Conservation (phyloP, 352 stramenopile species). For the Hyaloperonospora brassicae region DNA sequence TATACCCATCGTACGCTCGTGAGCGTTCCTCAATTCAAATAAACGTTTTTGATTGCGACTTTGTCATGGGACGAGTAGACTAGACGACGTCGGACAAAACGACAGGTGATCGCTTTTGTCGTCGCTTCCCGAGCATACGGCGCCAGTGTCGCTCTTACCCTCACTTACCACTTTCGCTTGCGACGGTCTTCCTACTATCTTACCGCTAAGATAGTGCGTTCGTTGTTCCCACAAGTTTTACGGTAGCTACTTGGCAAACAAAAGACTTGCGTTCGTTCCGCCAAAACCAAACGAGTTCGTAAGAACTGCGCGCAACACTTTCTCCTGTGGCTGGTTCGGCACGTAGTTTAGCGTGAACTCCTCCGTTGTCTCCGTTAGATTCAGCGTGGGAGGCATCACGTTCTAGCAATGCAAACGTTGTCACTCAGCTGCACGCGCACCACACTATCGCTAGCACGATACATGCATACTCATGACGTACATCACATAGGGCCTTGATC, state of each 20-base stretch:
- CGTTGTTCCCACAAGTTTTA: not conserved
- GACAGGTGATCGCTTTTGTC: too few relatives aligned
- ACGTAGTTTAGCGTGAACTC: conserved; percentile 86
- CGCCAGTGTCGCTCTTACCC: too few relatives aligned
- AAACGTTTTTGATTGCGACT: too few relatives aligned
- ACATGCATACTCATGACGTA: conserved; percentile 18
- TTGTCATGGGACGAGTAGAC: too few relatives aligned
- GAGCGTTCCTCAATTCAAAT: too few relatives aligned
- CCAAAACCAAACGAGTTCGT: conserved; percentile 98
- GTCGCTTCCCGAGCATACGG: too few relatives aligned
- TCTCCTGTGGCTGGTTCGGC: conserved; percentile 52
- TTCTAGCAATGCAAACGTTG: conserved; percentile 31
- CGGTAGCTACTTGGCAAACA: conserved; percentile 59
- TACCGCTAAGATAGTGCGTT: too few relatives aligned
- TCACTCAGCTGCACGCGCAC: conserved; percentile 1
- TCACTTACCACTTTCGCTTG: too few relatives aligned
- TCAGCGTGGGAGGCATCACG: conserved; percentile 90
- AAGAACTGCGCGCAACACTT: conserved; percentile 71
- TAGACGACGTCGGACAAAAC: too few relatives aligned
- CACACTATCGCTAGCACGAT: not conserved
- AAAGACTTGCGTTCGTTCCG: conserved; percentile 90
- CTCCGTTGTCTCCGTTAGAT: conserved; percentile 76
- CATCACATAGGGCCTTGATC: conserved; percentile 87
- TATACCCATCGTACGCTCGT: too few relatives aligned
- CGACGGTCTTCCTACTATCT: too few relatives aligned